Percentiles rank a stretch among this genome's conserved stretches.
Evolutionary conservation across 768 basidiomycete genomes (phyloP).

Genomic region (Naganishia randhawae): DNA sequence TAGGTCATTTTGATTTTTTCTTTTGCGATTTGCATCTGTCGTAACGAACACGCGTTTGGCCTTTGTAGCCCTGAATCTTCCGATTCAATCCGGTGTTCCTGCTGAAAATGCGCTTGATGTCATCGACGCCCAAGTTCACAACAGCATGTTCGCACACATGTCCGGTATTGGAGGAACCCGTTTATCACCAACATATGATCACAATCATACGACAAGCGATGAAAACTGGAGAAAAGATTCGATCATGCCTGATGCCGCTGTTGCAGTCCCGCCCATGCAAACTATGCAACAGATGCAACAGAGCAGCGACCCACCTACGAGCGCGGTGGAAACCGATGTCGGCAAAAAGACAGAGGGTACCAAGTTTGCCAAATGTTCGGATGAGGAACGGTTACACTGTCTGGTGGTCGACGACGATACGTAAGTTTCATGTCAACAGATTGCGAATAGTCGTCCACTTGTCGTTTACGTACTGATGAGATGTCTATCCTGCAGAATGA

Average conservation of each 20-base stretch:
- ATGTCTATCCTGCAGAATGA: slow-evolving; percentile 34
- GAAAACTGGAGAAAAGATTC: slow-evolving; percentile 13
- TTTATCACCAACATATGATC: not conserved
- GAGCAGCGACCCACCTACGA: not conserved
- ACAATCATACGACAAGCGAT: not conserved
- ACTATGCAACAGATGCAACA: slow-evolving; percentile 15
- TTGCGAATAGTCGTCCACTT: not conserved
- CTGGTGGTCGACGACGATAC: slow-evolving; percentile 49
- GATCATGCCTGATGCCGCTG: not conserved
- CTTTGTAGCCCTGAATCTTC: slow-evolving; percentile 14
- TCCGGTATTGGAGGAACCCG: slow-evolving; percentile 12
- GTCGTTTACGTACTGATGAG: not conserved
- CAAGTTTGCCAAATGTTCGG: not conserved
- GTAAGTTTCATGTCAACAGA: slow-evolving; percentile 32
- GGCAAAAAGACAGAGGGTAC: not conserved
- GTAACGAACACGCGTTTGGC: not conserved
- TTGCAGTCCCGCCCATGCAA: slow-evolving; percentile 8
- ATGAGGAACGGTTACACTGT: slow-evolving; percentile 33
- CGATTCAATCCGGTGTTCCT: slow-evolving; percentile 9
- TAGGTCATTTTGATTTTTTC: not conserved
- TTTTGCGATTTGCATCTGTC: not conserved
- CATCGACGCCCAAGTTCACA: slow-evolving; percentile 28
- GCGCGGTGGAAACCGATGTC: too few species aligned
- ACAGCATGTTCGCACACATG: slow-evolving; percentile 22
- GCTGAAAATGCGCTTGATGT: slow-evolving; percentile 28